phyloP scores from a whole-genome alignment of 805 yeast species.

The Spathaspora girioi region DNA sequence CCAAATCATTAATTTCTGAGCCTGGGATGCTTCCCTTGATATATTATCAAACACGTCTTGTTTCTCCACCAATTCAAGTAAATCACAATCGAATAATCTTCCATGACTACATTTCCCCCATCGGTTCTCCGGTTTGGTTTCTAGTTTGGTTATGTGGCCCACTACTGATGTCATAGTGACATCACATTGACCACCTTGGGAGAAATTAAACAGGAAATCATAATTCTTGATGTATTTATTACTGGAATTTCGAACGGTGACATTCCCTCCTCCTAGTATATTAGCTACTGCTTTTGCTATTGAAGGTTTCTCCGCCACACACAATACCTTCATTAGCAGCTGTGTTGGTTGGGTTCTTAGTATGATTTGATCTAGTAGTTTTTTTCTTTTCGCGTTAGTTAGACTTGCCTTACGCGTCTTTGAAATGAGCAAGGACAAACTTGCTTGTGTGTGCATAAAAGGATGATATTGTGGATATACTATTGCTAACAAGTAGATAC shows the following conservation, averaged over 20 bases:
- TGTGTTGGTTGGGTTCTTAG: not conserved
- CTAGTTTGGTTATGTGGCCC: slow-evolving; percentile 75
- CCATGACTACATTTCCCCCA: slow-evolving; percentile 70
- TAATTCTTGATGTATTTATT: slow-evolving; percentile 74
- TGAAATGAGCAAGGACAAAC: too few species aligned
- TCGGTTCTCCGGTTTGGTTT: slow-evolving; percentile 57
- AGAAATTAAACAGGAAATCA: slow-evolving; percentile 68
- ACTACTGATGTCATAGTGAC: slow-evolving; percentile 90
- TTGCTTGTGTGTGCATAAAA: too few species aligned
- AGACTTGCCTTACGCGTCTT: too few species aligned
- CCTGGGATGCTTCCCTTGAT: slow-evolving; percentile 53
- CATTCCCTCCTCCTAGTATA: slow-evolving; percentile 72
- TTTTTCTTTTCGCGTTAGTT: not conserved
- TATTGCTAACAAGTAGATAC: too few species aligned
- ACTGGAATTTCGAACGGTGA: slow-evolving; percentile 42
- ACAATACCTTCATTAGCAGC: slow-evolving; percentile 62
- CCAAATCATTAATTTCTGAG: slow-evolving; percentile 83
- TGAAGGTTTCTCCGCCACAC: slow-evolving; percentile 97
- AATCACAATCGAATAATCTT: slow-evolving; percentile 68
- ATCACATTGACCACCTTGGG: slow-evolving; percentile 56
- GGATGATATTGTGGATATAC: too few species aligned
- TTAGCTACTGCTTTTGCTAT: slow-evolving; percentile 81
- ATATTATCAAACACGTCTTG: slow-evolving; percentile 64
- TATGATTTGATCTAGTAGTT: not conserved
- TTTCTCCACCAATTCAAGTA: slow-evolving; percentile 33